Percentiles rank a stretch among this genome's conserved stretches.
Evolutionary conservation across 2,329 filamentous ascomycete genomes (phyloP).

Genomic region (Penicillium sp.): DNA sequence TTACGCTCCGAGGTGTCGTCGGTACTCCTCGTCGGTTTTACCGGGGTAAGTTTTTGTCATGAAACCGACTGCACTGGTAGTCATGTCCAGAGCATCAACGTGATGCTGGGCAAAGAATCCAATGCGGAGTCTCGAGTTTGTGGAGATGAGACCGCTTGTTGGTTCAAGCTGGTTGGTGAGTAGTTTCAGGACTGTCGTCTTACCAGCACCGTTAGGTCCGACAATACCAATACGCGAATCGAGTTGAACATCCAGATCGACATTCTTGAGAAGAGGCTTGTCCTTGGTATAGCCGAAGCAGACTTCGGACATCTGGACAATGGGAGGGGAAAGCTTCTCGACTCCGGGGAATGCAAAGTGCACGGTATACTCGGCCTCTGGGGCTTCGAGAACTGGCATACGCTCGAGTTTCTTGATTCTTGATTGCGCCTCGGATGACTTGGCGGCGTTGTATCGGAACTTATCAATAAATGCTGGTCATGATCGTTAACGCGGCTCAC

Average conservation of each 20-base stretch:
- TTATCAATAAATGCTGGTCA: slow-evolving; percentile 87
- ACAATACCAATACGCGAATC: slow-evolving; percentile 98
- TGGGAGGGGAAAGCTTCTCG: slow-evolving; percentile 94
- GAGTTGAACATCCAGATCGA: slow-evolving; percentile 94
- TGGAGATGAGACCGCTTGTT: slow-evolving; percentile 76
- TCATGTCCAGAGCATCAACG: slow-evolving; percentile 91
- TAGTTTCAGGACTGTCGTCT: slow-evolving; percentile 97
- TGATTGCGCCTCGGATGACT: slow-evolving; percentile 96
- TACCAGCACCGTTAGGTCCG: slow-evolving; percentile 98
- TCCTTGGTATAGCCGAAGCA: slow-evolving; percentile 84
- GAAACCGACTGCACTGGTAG: slow-evolving; percentile 84
- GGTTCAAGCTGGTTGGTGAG: slow-evolving; percentile 82
- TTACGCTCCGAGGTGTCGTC: slow-evolving; percentile 86
- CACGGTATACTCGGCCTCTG: slow-evolving; percentile 91
- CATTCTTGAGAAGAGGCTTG: slow-evolving; percentile 74
- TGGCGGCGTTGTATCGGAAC: slow-evolving; percentile 98
- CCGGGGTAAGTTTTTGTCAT: slow-evolving; percentile 93
- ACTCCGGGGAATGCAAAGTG: slow-evolving; percentile 98
- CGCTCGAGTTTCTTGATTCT: slow-evolving; percentile 98
- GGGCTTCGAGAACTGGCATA: slow-evolving; percentile 87
- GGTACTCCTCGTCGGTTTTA: slow-evolving; percentile 93
- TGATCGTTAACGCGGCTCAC: slow-evolving; percentile 6
- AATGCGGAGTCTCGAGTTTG: slow-evolving; percentile 82
- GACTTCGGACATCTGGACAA: slow-evolving; percentile 94
- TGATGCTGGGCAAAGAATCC: slow-evolving; percentile 99